A percentile compares a stretch with the other conserved stretches of the same genome.
Evolutionary conservation across 805 yeast genomes (phyloP).

Genomic region (Scheffersomyces lignosus): DNA sequence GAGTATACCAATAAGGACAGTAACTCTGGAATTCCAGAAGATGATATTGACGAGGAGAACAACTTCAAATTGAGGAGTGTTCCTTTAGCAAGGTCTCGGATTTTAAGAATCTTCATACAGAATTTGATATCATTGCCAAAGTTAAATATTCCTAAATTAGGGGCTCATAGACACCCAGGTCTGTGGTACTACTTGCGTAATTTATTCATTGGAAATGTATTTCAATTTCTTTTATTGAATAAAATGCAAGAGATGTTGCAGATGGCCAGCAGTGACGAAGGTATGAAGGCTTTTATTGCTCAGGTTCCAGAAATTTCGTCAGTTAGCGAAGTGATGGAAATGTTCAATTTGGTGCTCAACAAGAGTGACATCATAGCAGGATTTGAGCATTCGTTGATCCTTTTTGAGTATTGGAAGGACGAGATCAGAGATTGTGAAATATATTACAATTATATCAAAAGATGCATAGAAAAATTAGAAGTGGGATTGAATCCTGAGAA

Average conservation of each 20-base stretch:
- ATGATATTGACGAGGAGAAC: conserved; percentile 7
- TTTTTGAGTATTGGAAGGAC: conserved; percentile 36
- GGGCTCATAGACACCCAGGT: conserved; percentile 41
- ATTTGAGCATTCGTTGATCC: conserved; percentile 29
- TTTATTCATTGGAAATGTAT: conserved; percentile 28
- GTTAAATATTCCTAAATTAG: conserved; percentile 33
- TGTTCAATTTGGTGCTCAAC: conserved; percentile 13
- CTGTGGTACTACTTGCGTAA: conserved; percentile 40
- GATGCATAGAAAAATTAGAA: conserved; percentile 17
- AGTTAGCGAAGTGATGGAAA: conserved; percentile 4
- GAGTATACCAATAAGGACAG: conserved; percentile 9
- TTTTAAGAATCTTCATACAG: conserved; percentile 27
- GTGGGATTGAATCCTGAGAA: background rate
- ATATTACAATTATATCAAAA: conserved; percentile 24
- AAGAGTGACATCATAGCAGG: conserved; percentile 8
- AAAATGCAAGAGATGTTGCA: conserved; percentile 25
- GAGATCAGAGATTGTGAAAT: conserved; percentile 33
- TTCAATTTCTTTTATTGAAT: conserved; percentile 28
- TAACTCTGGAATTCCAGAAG: conserved; percentile 1
- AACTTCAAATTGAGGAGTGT: conserved; percentile 20
- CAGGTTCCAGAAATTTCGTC: conserved; percentile 2
- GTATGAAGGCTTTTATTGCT: conserved; percentile 1
- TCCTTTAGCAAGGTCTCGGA: conserved; percentile 22
- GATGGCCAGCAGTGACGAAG: conserved; percentile 12
- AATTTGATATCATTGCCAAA: conserved; percentile 31